Conservation (phyloP, 2,329 filamentous ascomycete genomes). For the Cytospora piceicola region DNA sequence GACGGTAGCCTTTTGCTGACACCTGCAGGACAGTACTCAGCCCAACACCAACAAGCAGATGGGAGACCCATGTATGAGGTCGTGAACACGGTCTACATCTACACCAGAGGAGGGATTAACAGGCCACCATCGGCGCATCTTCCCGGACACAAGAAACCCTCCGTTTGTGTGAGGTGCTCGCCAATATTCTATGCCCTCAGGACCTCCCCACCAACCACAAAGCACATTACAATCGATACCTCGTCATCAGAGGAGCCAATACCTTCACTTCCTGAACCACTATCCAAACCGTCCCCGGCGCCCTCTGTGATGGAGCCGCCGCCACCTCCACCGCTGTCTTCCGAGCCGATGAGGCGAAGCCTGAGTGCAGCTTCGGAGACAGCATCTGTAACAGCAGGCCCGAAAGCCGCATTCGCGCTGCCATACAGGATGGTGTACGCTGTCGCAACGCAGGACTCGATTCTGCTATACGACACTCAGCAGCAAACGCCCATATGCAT, state of each 20-base stretch:
- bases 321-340: slow-evolving; percentile 59
- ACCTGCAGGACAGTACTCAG: slow-evolving; percentile 93
- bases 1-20: slow-evolving; percentile 94
- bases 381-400: slow-evolving; percentile 56
- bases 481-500: slow-evolving; percentile 92
- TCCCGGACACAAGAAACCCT: slow-evolving; percentile 97
- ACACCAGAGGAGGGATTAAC: slow-evolving; percentile 93
- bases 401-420: slow-evolving; percentile 76
- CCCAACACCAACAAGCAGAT: slow-evolving; percentile 66
- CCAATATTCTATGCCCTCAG: slow-evolving; percentile 85
- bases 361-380: slow-evolving; percentile 47
- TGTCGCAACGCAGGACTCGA: slow-evolving; percentile 93
- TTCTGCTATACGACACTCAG: slow-evolving; percentile 95
- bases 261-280: slow-evolving; percentile 79
- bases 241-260: slow-evolving; percentile 86
- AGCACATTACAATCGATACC: slow-evolving; percentile 93
- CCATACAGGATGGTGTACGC: slow-evolving; percentile 96
- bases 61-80: slow-evolving; percentile 84
- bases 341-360: slow-evolving; percentile 57
- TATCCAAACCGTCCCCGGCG: slow-evolving; percentile 63
- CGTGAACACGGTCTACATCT: slow-evolving; percentile 97
- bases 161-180: slow-evolving; percentile 92
- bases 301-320: slow-evolving; percentile 82
- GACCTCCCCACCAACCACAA: slow-evolving; percentile 69
- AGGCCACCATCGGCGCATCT: slow-evolving; percentile 94